Percentiles rank a stretch among this genome's conserved stretches.
phyloP scores from a whole-genome alignment of 2,329 filamentous ascomycete genomes.

The Leptographium galeiforme region DNA sequence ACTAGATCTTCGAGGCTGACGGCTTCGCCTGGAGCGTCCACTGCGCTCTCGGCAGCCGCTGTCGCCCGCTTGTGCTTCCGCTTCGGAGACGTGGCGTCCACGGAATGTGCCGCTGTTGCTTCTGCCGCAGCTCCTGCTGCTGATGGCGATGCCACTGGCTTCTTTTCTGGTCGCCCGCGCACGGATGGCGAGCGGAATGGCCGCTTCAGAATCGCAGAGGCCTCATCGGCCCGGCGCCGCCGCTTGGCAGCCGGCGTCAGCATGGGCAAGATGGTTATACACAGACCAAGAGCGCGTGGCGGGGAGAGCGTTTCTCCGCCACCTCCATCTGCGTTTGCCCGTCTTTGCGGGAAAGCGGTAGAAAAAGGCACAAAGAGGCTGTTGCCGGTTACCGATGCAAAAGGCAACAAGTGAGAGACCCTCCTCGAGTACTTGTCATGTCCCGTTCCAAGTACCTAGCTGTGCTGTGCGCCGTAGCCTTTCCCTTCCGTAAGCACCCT shows the following conservation, averaged over 20 bases:
- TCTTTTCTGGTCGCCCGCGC: not conserved
- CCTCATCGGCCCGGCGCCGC: slow-evolving; percentile 47
- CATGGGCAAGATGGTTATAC: slow-evolving; percentile 1
- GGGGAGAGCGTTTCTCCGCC: not conserved
- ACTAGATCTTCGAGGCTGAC: slow-evolving; percentile 1
- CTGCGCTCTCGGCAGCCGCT: slow-evolving; percentile 7
- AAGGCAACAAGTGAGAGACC: too few relatives aligned
- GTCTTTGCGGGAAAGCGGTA: not conserved
- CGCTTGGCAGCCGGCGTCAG: slow-evolving; percentile 31
- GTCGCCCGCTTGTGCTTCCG: slow-evolving; percentile 23
- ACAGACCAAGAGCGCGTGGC: not conserved
- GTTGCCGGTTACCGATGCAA: too few relatives aligned
- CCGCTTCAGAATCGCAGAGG: slow-evolving; percentile 46
- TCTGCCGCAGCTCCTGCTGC: not conserved
- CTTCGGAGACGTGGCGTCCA: slow-evolving; percentile 5
- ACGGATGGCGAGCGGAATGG: slow-evolving; percentile 54
- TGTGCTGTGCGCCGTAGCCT: too few relatives aligned
- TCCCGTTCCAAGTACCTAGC: too few relatives aligned
- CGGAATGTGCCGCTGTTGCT: not conserved
- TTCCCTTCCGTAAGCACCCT: too few relatives aligned
- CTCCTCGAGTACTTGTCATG: too few relatives aligned
- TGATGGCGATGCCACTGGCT: not conserved
- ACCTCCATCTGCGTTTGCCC: not conserved
- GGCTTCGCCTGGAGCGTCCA: not conserved
- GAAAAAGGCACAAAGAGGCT: not conserved